Conservation (phyloP, 2,329 filamentous ascomycete species). For the Clonostachys chloroleuca region DNA sequence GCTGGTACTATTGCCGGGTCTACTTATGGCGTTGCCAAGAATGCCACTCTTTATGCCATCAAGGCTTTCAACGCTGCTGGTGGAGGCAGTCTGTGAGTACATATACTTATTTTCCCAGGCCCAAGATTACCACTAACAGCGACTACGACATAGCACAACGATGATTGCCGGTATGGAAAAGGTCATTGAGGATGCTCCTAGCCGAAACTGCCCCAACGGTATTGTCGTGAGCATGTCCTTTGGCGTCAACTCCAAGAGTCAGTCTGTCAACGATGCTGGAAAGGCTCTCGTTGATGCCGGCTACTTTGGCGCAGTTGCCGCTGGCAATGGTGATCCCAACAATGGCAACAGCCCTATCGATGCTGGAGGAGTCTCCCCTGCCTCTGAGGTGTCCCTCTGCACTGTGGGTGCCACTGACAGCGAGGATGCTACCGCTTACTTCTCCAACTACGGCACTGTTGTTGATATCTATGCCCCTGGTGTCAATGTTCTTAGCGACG, state of each 20-base stretch:
- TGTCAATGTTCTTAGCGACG: conserved; percentile 36
- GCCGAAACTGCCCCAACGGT: conserved; percentile 17
- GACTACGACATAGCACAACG: conserved; percentile 3
- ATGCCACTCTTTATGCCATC: conserved; percentile 42
- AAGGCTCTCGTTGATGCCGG: conserved; percentile 36
- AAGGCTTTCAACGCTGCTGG: conserved; percentile 42
- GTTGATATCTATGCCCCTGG: conserved; percentile 48
- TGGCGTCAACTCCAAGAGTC: conserved; percentile 37
- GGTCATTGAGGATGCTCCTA: conserved; percentile 30
- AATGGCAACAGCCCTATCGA: conserved; percentile 30
- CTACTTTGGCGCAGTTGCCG: conserved; percentile 50
- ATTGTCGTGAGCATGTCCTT: conserved; percentile 54
- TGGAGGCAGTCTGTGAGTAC: conserved; percentile 10
- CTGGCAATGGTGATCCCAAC: conserved; percentile 43
- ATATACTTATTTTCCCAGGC: too few species aligned
- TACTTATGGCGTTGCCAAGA: conserved; percentile 54
- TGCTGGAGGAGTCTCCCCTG: conserved; percentile 39
- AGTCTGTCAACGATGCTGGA: conserved; percentile 45
- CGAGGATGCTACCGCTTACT: conserved; percentile 32
- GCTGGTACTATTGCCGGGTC: conserved; percentile 30
- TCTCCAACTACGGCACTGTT: conserved; percentile 43
- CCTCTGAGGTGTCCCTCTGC: conserved; percentile 42
- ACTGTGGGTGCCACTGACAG: conserved; percentile 41
- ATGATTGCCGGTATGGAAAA: conserved; percentile 48
- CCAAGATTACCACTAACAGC: too few species aligned